These are phyloP conservation scores for Trichosporon asahii DNA, from an alignment of 1,284 basidiomycete genomes.

Conservation along the genomic window DNA sequence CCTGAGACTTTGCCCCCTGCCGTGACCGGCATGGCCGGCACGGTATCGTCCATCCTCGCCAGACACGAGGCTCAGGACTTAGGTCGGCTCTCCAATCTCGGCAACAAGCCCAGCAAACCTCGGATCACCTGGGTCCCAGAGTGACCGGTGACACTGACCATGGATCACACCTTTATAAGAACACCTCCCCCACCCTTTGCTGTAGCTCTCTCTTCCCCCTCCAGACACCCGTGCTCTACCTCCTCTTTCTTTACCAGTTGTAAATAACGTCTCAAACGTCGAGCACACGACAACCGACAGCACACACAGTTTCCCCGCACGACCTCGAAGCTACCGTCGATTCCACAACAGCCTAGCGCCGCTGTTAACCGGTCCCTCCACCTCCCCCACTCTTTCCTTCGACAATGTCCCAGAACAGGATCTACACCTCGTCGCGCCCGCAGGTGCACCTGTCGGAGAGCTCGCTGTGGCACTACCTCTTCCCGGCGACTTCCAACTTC, in stretches of 20 bases:
- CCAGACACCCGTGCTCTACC: background rate
- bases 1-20: background rate
- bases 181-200: background rate
- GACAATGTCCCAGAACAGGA: constrained; percentile 15
- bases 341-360: background rate
- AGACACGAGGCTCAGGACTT: background rate
- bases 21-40: constrained; percentile 3
- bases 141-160: background rate
- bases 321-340: background rate
- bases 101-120: background rate
- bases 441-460: constrained; percentile 34
- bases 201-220: background rate
- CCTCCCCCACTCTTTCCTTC: background rate
- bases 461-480: constrained; percentile 12
- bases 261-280: background rate
- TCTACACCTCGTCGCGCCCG: constrained; percentile 32
- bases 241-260: background rate
- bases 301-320: background rate
- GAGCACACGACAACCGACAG: background rate
- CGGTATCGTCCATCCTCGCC: background rate
- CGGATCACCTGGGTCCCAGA: background rate
- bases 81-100: constrained; percentile 10
- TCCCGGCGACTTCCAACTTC: constrained; percentile 1
- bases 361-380: background rate
- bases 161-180: background rate